Evolutionary conservation across 2,329 filamentous ascomycete genomes (phyloP).

Genomic region (Herpotrichia juniperi): DNA sequence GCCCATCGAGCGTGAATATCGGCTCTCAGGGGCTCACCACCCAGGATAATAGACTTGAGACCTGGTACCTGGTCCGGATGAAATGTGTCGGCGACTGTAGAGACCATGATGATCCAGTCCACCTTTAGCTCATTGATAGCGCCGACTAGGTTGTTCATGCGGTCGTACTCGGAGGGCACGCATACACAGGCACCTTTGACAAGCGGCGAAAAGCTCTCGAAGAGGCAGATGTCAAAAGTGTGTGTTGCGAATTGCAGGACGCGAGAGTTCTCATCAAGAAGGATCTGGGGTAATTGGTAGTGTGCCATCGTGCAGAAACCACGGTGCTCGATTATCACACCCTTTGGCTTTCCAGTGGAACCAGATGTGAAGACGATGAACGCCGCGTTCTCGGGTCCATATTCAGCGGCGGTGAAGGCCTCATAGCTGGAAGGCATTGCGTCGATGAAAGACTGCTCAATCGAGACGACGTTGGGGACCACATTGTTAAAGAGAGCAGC

Average conservation of each 20-base stretch:
- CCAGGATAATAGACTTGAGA: conserved; percentile 12
- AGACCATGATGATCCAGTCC: conserved; percentile 12
- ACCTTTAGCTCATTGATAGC: conserved; percentile 48
- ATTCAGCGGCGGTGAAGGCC: conserved; percentile 21
- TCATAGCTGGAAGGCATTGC: conserved; percentile 25
- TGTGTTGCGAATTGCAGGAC: conserved; percentile 61
- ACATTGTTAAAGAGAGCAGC: conserved; percentile 25
- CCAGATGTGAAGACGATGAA: conserved; percentile 62
- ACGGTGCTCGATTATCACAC: conserved; percentile 65
- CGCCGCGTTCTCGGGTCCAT: conserved; percentile 51
- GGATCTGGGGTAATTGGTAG: conserved; percentile 13
- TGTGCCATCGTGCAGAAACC: conserved; percentile 51
- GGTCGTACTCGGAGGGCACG: conserved; percentile 58
- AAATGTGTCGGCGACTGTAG: conserved; percentile 12
- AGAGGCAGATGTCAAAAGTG: conserved; percentile 60
- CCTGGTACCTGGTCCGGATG: conserved; percentile 12
- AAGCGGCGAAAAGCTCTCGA: conserved; percentile 62
- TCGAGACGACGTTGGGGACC: conserved; percentile 40
- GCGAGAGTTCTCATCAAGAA: conserved; percentile 10
- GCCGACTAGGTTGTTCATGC: conserved; percentile 56
- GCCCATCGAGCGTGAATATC: conserved; percentile 15
- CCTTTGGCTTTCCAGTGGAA: conserved; percentile 55
- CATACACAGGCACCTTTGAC: conserved; percentile 65
- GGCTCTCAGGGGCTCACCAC: conserved; percentile 13
- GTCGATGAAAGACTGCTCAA: conserved; percentile 11